These are phyloP conservation scores for Umbilicus rupestris DNA, from an alignment of 164 flowering plant genomes.

Conservation along the genomic window DNA sequence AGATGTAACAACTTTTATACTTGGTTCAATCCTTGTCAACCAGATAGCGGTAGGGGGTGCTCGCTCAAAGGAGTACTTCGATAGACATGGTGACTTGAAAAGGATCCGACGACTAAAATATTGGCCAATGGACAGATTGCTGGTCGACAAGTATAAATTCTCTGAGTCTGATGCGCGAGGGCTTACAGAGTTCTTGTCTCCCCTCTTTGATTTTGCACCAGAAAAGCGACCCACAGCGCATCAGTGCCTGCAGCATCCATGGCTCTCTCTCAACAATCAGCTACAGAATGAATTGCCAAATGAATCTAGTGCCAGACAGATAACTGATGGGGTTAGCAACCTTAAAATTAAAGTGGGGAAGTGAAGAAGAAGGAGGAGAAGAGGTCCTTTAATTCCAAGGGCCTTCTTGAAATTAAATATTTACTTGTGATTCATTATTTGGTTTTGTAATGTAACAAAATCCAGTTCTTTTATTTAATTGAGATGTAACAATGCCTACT, in stretches of 20 bases:
- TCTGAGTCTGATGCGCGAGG: constrained; percentile 58
- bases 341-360: constrained; percentile 41
- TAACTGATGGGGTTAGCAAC: constrained; percentile 42
- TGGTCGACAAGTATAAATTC: constrained; percentile 64
- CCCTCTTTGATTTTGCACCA: constrained; percentile 80
- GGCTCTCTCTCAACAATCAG: constrained; percentile 39
- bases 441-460: not conserved
- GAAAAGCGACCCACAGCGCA: constrained; percentile 91
- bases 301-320: constrained; percentile 26
- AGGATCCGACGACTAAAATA: constrained; percentile 76
- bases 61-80: constrained; percentile 74
- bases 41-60: constrained; percentile 78
- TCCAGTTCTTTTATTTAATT: not conserved
- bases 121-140: constrained; percentile 53
- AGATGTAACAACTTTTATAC: not conserved
- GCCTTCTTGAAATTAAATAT: not conserved
- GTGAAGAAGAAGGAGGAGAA: constrained; percentile 22
- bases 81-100: constrained; percentile 85
- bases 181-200: constrained; percentile 62
- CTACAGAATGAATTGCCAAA: constrained; percentile 9
- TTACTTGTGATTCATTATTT: not conserved
- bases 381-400: not conserved
- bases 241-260: constrained; percentile 75
- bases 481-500: not conserved
- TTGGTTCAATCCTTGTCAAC: constrained; percentile 6